phyloP scores from a whole-genome alignment of 2,329 filamentous ascomycete genomes.

The Ophiostoma sp. region DNA sequence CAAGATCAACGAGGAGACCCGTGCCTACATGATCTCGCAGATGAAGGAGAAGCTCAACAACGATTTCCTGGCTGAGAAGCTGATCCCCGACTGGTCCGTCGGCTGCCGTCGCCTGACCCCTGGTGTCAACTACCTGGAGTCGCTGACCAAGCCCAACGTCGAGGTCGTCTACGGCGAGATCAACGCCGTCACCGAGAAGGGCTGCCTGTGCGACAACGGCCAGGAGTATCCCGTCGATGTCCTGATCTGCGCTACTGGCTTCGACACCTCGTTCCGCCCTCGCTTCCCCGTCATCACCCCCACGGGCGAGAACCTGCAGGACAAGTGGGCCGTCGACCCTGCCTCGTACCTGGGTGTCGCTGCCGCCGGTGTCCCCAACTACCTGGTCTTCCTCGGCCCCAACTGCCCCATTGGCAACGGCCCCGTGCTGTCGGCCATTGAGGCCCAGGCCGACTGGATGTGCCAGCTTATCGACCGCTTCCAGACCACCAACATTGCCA shows the following conservation, averaged over 20 bases:
- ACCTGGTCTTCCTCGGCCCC: conserved; percentile 34
- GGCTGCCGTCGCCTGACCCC: conserved; percentile 48
- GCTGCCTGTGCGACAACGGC: conserved; percentile 37
- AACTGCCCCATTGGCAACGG: conserved; percentile 31
- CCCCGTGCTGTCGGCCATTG: conserved; percentile 28
- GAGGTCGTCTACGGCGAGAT: conserved; percentile 43
- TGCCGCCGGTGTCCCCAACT: conserved; percentile 39
- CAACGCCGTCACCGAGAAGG: conserved; percentile 35
- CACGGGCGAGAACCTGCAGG: conserved; percentile 28
- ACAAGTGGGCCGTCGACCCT: conserved; percentile 42
- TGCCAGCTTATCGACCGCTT: conserved; percentile 51
- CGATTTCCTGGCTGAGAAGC: conserved; percentile 37
- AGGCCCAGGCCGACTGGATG: conserved; percentile 43
- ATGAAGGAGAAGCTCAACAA: conserved; percentile 42
- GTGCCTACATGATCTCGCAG: conserved; percentile 42
- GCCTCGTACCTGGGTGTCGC: conserved; percentile 29
- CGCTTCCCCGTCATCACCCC: conserved; percentile 36
- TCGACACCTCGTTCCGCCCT: conserved; percentile 37
- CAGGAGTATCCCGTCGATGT: conserved; percentile 35
- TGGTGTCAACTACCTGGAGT: conserved; percentile 46
- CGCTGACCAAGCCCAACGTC: conserved; percentile 47
- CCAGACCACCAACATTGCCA: conserved; percentile 50
- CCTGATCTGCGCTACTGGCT: conserved; percentile 44
- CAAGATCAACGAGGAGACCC: conserved; percentile 39
- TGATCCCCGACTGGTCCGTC: conserved; percentile 47